phyloP scores from a whole-genome alignment of 257 asterid genomes.

The Mentha longifolia region DNA sequence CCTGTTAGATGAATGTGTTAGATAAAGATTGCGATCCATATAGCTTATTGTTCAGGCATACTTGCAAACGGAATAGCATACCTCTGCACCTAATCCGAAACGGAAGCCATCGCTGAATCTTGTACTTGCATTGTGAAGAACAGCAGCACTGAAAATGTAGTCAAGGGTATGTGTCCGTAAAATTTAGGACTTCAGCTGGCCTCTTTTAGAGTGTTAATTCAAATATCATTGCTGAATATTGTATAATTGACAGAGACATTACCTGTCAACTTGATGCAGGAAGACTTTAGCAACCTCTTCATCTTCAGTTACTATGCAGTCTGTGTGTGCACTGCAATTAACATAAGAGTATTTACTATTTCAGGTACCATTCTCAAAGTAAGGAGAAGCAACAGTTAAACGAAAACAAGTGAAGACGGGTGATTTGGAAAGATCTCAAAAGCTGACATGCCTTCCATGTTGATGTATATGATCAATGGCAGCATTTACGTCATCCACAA shows the following conservation, averaged over 20 bases:
- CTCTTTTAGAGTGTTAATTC: not conserved
- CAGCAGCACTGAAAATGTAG: constrained; percentile 78
- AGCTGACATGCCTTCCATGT: constrained; percentile 77
- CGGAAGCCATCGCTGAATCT: constrained; percentile 92
- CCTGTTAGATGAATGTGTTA: constrained; percentile 51
- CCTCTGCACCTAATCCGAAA: constrained; percentile 98
- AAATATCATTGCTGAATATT: not conserved
- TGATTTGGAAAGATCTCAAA: constrained; percentile 9
- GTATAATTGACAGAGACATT: constrained; percentile 3
- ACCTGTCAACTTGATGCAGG: constrained; percentile 70
- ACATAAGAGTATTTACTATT: constrained; percentile 26
- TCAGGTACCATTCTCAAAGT: constrained; percentile 16
- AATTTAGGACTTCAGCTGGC: constrained; percentile 1
- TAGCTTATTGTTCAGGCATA: not conserved
- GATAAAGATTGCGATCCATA: not conserved
- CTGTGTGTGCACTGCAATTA: constrained; percentile 85
- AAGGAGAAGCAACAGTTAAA: constrained; percentile 14
- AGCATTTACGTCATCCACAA: constrained; percentile 89
- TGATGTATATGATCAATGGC: constrained; percentile 91
- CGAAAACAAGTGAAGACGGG: not conserved
- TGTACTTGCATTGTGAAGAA: constrained; percentile 93
- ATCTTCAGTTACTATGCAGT: constrained; percentile 82
- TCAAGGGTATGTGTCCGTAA: not conserved
- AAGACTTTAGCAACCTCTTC: constrained; percentile 73
- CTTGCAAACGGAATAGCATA: constrained; percentile 34